Evolutionary conservation across 768 basidiomycete genomes (phyloP).

Genomic region (Polyporus arcularius): DNA sequence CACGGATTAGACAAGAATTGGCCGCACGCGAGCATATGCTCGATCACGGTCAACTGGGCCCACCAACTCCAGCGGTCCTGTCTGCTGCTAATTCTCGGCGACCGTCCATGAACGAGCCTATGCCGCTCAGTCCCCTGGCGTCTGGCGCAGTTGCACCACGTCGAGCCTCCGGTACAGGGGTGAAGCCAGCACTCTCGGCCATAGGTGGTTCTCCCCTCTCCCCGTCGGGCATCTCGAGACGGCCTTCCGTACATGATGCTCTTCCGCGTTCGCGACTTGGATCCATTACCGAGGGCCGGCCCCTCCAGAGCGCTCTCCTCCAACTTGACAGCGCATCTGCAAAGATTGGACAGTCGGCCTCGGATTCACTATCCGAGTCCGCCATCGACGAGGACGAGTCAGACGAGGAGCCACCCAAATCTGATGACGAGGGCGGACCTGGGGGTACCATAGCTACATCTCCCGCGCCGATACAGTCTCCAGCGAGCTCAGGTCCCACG

Average conservation of each 20-base stretch:
- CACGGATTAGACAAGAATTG: constrained; percentile 65
- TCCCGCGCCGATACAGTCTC: not conserved
- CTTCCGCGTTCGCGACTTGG: constrained; percentile 13
- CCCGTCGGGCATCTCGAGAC: constrained; percentile 7
- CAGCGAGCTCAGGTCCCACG: not conserved
- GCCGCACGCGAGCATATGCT: constrained; percentile 94
- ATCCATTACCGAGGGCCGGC: constrained; percentile 17
- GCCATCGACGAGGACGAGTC: constrained; percentile 49
- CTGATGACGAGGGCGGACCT: not conserved
- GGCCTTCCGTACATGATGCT: constrained; percentile 23
- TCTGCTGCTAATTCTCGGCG: constrained; percentile 50
- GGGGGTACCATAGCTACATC: not conserved
- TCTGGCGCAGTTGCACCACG: constrained; percentile 5
- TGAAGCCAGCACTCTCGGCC: not conserved
- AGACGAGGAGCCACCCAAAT: constrained; percentile 17
- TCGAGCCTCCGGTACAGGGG: constrained; percentile 5
- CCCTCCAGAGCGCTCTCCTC: constrained; percentile 16
- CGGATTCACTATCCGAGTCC: constrained; percentile 52
- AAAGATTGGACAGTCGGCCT: constrained; percentile 34
- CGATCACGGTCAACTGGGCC: constrained; percentile 80
- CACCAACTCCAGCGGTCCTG: constrained; percentile 54
- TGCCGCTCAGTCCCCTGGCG: constrained; percentile 15
- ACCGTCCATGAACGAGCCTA: constrained; percentile 29
- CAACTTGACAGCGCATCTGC: constrained; percentile 24
- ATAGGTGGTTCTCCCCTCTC: constrained; percentile 3